Conservation (phyloP, 169 alveolate species). For the Babesia gibsoni region DNA sequence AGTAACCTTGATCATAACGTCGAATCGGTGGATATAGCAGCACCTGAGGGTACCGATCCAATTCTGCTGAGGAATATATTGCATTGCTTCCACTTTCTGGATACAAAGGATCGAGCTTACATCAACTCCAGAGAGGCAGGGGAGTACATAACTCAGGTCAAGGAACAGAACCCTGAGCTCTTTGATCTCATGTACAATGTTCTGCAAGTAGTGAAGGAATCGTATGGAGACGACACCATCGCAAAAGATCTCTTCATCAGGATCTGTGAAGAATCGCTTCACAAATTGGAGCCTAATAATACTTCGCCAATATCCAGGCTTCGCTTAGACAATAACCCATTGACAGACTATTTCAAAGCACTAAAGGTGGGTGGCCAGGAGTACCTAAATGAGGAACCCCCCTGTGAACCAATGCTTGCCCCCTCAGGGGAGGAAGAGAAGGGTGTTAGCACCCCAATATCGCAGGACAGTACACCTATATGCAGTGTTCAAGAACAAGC, state of each 20-base stretch:
- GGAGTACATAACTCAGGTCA: not conserved
- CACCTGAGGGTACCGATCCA: not conserved
- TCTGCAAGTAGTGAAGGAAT: not conserved
- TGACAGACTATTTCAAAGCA: constrained; percentile 7
- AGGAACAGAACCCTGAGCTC: constrained; percentile 2
- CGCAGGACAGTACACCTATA: too few relatives aligned
- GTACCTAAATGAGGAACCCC: too few relatives aligned
- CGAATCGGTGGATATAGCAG: not conserved
- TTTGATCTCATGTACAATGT: constrained; percentile 19
- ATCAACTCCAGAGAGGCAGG: constrained; percentile 27
- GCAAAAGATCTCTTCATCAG: constrained; percentile 31
- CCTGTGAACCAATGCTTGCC: too few relatives aligned
- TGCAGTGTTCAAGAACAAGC: too few relatives aligned
- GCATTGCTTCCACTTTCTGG: constrained; percentile 39
- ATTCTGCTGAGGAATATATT: constrained; percentile 34
- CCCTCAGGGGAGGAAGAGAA: too few relatives aligned
- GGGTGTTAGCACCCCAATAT: too few relatives aligned
- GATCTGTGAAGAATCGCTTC: not conserved
- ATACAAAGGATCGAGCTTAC: constrained; percentile 18
- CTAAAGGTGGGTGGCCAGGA: not conserved
- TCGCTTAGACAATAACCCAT: constrained; percentile 1
- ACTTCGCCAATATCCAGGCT: not conserved
- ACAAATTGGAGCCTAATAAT: constrained; percentile 5
- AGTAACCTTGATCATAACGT: not conserved
- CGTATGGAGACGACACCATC: constrained; percentile 4